Base-by-base conservation (phyloP, 192 early-diverging fungal genomes). In the Backusella macrospora region DNA sequence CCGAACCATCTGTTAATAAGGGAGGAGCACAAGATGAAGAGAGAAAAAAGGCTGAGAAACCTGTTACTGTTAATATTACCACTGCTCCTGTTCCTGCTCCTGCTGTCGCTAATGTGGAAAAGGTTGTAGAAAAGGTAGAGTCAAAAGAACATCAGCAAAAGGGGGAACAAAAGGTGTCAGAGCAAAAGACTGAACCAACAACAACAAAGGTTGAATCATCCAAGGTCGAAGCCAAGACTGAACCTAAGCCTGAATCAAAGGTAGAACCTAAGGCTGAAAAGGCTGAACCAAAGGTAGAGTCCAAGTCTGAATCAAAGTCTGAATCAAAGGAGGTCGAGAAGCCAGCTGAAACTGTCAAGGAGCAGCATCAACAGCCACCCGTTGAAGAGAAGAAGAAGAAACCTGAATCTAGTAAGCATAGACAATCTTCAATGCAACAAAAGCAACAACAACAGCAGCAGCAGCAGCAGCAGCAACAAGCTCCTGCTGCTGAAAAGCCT, bases 251-350 rank as follows among this genome's bases (percentile, higher is more conserved):
- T 62, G 52, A n/a, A 45, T 45, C 44, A 5, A 45, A 45, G 44
- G 44, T 48, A 62, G 38, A 39, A 14, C 23, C 62, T 16, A 39
- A 64, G 62, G 62, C 15, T 15, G 29, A 65, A 65, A 55, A 55
- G 62, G 65, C 79, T 1, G 83, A 86, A n/a, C n/a, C n/a, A 10
- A 66, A 42, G 45, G 62, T 47, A 70, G 49, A 12, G 47, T 64
- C 48, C 29, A 70, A 80, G 47, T 48, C 46, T 5, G 70, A 65
- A 59, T 63, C 70, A 6, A 65, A 47, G 23, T 21, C 52, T 39
- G 21, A 73, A 62, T 74, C 71, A 48, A 72, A 81, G 10, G 83
- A 74, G 12, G 68, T 67, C 10, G 71, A 72, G 15, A 49, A 70
- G 59, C 37, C 72, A 62, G 62, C 37, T 15, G 65, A 70, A 40